Conservation (phyloP, 495 filamentous ascomycete species). For the Cairneyella variabilis region DNA sequence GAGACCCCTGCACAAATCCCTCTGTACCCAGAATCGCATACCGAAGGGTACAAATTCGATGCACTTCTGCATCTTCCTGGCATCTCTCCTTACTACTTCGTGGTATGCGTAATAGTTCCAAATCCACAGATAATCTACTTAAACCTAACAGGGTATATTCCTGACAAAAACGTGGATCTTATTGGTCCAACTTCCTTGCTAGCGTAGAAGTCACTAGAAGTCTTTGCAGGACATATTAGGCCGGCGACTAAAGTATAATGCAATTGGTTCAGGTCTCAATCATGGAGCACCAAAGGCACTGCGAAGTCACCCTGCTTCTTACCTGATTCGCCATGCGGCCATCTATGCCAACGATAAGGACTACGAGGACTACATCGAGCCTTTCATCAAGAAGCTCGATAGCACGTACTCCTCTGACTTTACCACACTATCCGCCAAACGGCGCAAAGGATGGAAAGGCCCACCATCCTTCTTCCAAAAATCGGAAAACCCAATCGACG, state of each 20-base stretch:
- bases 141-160: no score
- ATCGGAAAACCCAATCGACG: slow-evolving; percentile 21
- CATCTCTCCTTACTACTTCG: slow-evolving; percentile 21
- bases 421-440: slow-evolving; percentile 1
- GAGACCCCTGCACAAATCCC: slow-evolving; percentile 16
- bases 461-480: slow-evolving; percentile 18
- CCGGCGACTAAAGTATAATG: no score
- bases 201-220: no score
- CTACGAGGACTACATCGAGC: slow-evolving; percentile 18
- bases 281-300: slow-evolving; percentile 13
- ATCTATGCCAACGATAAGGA: slow-evolving; percentile 25
- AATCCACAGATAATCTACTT: no score
- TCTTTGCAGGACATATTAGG: no score
- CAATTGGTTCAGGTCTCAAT: slow-evolving; percentile 14
- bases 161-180: no score
- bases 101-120: no score
- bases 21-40: slow-evolving; percentile 15
- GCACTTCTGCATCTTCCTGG: slow-evolving; percentile 20
- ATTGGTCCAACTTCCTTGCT: no score
- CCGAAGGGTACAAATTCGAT: slow-evolving; percentile 21
- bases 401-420: no score
- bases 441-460: slow-evolving; percentile 19
- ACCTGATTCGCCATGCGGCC: slow-evolving; percentile 21
- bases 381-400: slow-evolving; percentile 21
- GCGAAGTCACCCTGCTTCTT: slow-evolving; percentile 17